A percentile compares a stretch with the other conserved stretches of the same genome.
Evolutionary conservation across 805 yeast genomes (phyloP).

Genomic region (Cyberlindnera nakhonratchasimensis): DNA sequence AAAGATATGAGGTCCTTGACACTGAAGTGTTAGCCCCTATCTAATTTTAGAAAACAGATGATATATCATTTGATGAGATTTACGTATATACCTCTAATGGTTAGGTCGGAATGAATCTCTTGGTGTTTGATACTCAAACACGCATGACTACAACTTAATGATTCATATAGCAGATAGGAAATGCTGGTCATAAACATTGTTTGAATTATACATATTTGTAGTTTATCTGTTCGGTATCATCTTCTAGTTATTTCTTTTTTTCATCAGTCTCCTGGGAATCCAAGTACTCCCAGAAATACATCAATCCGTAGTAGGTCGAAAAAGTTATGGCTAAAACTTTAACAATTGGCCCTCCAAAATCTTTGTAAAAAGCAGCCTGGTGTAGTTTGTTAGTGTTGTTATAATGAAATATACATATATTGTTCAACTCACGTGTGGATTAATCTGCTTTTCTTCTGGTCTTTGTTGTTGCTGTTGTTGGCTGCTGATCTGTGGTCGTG

Average conservation of each 20-base stretch:
- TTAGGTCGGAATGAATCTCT: too few relatives aligned
- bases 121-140: too few relatives aligned
- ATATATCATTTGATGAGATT: too few relatives aligned
- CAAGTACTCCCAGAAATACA: slow-evolving; percentile 42
- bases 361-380: slow-evolving; percentile 40
- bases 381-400: background rate
- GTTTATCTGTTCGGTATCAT: too few relatives aligned
- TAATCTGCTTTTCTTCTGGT: slow-evolving; percentile 4
- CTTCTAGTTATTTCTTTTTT: too few relatives aligned
- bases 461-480: background rate
- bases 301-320: slow-evolving; percentile 43
- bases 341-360: slow-evolving; percentile 43
- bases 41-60: too few relatives aligned
- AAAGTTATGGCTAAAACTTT: slow-evolving; percentile 44
- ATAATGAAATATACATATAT: background rate
- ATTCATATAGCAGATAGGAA: slow-evolving; percentile 28
- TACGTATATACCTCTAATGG: too few relatives aligned
- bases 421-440: slow-evolving; percentile 22
- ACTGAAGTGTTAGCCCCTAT: slow-evolving; percentile 13
- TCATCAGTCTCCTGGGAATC: slow-evolving; percentile 29
- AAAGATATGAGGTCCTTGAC: slow-evolving; percentile 1
- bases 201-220: background rate
- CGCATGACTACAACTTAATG: too few relatives aligned
- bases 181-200: slow-evolving; percentile 24
- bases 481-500: background rate